phyloP scores from a whole-genome alignment of 805 yeast species.

The Myxozyma neotropica region DNA sequence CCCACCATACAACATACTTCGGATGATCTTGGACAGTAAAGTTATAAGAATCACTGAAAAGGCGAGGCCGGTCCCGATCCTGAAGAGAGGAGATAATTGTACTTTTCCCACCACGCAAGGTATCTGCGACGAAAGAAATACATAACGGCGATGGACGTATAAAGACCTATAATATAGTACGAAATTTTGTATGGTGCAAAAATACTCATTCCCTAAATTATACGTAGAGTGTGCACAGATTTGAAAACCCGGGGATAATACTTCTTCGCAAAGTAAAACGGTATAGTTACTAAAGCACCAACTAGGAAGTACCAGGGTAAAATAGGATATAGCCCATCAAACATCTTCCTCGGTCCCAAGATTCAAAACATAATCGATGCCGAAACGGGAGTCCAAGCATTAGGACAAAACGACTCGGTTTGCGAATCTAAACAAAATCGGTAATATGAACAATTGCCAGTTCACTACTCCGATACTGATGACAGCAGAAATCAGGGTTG shows the following conservation, averaged over 20 bases:
- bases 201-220: slow-evolving; percentile 44
- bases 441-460: slow-evolving; percentile 48
- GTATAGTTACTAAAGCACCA: slow-evolving; percentile 50
- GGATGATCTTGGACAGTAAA: slow-evolving; percentile 52
- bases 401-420: slow-evolving; percentile 52
- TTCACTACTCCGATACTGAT: slow-evolving; percentile 50
- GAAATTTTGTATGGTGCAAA: slow-evolving; percentile 42
- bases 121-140: slow-evolving; percentile 58
- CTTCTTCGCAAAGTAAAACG: slow-evolving; percentile 7
- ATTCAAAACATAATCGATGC: slow-evolving; percentile 68
- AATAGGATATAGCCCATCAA: slow-evolving; percentile 56
- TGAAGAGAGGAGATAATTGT: slow-evolving; percentile 66
- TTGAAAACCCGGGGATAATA: slow-evolving; percentile 5
- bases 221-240: slow-evolving; percentile 22
- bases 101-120: slow-evolving; percentile 75
- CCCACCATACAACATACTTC: slow-evolving; percentile 63
- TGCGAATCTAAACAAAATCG: slow-evolving; percentile 50
- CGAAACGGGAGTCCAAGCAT: slow-evolving; percentile 51
- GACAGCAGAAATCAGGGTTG: slow-evolving; percentile 51
- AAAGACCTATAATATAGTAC: slow-evolving; percentile 35
- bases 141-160: slow-evolving; percentile 56
- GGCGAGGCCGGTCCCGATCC: slow-evolving; percentile 70
- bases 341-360: slow-evolving; percentile 64
- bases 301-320: slow-evolving; percentile 61
- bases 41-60: slow-evolving; percentile 60